Conservation (phyloP, 202 grass and related monocot species). For the Digitaria exilis region DNA sequence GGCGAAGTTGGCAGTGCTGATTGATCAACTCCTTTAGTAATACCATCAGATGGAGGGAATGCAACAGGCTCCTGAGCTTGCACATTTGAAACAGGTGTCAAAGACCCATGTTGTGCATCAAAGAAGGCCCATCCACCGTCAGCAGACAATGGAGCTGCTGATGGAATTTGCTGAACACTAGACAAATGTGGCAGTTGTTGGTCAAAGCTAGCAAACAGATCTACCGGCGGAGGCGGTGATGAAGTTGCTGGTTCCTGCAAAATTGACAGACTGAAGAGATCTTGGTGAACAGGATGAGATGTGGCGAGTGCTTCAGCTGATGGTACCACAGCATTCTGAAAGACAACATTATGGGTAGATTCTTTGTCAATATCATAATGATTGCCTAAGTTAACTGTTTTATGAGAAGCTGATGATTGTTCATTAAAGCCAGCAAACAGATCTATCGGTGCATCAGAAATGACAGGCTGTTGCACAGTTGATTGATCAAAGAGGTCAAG, state of each 20-base stretch:
- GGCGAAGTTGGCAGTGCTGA: constrained; percentile 37
- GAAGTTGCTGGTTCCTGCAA: constrained; percentile 33
- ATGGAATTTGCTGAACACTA: constrained; percentile 52
- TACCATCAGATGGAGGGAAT: constrained; percentile 35
- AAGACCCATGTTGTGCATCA: constrained; percentile 47
- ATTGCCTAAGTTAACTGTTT: constrained; percentile 36
- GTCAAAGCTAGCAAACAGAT: constrained; percentile 72
- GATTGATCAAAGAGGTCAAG: constrained; percentile 47
- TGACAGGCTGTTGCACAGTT: constrained; percentile 29
- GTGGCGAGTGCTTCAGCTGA: constrained; percentile 36
- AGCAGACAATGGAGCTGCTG: constrained; percentile 40
- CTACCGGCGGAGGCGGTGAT: constrained; percentile 45
- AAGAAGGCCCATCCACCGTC: constrained; percentile 94
- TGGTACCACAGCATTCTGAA: constrained; percentile 39
- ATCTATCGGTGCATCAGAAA: constrained; percentile 49
- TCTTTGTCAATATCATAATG: constrained; percentile 49
- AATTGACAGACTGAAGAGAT: constrained; percentile 45
- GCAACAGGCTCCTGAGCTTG: constrained; percentile 34
- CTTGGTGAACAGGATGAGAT: constrained; percentile 42
- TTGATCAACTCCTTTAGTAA: constrained; percentile 46
- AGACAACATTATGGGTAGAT: constrained; percentile 37
- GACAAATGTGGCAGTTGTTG: constrained; percentile 46
- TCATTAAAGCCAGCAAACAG: constrained; percentile 72
- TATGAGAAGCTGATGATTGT: constrained; percentile 47
- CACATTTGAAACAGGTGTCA: constrained; percentile 41